Percentiles rank a stretch among this genome's conserved stretches.
Evolutionary conservation across 805 yeast species (phyloP).

Genomic region (Sugiyamaella marilandica): DNA sequence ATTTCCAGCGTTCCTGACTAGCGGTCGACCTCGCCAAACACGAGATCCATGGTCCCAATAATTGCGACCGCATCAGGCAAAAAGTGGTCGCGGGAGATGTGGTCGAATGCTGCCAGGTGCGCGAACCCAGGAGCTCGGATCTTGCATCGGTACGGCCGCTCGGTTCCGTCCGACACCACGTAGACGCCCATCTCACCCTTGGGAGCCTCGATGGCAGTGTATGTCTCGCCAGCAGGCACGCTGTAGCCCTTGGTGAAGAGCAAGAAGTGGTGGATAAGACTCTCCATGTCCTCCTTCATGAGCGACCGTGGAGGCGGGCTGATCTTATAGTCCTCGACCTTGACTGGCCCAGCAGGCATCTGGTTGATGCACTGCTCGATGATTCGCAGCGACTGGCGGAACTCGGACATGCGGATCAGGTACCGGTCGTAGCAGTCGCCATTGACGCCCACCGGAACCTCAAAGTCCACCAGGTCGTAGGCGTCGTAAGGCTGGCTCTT

Average conservation of each 20-base stretch:
- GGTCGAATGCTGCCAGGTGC: slow-evolving; percentile 84
- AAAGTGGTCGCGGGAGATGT: slow-evolving; percentile 78
- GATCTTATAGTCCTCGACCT: slow-evolving; percentile 85
- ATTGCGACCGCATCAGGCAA: slow-evolving; percentile 91
- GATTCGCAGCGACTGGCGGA: slow-evolving; percentile 84
- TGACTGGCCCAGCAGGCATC: slow-evolving; percentile 89
- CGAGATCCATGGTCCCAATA: slow-evolving; percentile 93
- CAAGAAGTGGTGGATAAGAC: slow-evolving; percentile 83
- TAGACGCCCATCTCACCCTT: slow-evolving; percentile 94
- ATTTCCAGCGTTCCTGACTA: slow-evolving; percentile 28
- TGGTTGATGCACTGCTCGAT: slow-evolving; percentile 86
- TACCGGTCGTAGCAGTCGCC: slow-evolving; percentile 93
- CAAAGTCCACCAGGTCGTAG: slow-evolving; percentile 79
- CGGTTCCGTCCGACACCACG: slow-evolving; percentile 82
- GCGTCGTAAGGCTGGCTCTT: slow-evolving; percentile 89
- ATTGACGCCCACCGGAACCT: slow-evolving; percentile 76
- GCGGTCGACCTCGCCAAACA: slow-evolving; percentile 92
- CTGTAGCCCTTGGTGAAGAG: slow-evolving; percentile 83
- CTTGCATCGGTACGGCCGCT: slow-evolving; percentile 88
- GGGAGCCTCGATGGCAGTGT: slow-evolving; percentile 89
- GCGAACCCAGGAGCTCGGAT: slow-evolving; percentile 95
- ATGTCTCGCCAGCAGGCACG: slow-evolving; percentile 88
- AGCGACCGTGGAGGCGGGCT: slow-evolving; percentile 73
- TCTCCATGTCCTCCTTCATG: slow-evolving; percentile 93
- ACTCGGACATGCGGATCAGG: slow-evolving; percentile 83